Percentiles rank a stretch among this genome's conserved stretches.
These are phyloP conservation scores for Claviceps digitariae DNA, from an alignment of 2,329 filamentous ascomycete species.

Conservation along the genomic window DNA sequence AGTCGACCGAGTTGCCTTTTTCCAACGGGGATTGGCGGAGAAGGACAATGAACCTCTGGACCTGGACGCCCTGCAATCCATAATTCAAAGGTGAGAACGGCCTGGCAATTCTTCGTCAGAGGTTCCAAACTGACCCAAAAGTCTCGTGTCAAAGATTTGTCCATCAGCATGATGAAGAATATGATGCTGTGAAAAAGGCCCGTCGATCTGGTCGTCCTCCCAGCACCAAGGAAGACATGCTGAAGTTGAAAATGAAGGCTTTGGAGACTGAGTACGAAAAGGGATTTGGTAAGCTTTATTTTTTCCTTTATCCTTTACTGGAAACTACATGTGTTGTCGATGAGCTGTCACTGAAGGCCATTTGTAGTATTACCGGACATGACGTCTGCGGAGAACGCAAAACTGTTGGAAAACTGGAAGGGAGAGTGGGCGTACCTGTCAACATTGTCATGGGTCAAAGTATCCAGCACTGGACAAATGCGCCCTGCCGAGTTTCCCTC, in stretches of 20 bases:
- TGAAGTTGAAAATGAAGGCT: slow-evolving; percentile 55
- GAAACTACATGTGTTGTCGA: neutral
- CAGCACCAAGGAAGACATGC: slow-evolving; percentile 60
- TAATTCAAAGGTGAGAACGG: slow-evolving; percentile 43
- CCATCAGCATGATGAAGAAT: slow-evolving; percentile 58
- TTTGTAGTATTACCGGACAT: slow-evolving; percentile 59
- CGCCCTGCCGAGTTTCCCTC: slow-evolving; percentile 70
- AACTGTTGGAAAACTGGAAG: slow-evolving; percentile 60
- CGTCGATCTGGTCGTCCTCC: slow-evolving; percentile 69
- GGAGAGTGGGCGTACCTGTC: slow-evolving; percentile 72
- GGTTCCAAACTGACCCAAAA: slow-evolving; percentile 12
- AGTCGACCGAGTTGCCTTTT: slow-evolving; percentile 39
- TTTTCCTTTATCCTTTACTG: neutral
- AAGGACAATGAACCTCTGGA: slow-evolving; percentile 34
- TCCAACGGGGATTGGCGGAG: slow-evolving; percentile 51
- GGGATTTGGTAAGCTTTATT: slow-evolving; percentile 55
- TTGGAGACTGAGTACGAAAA: slow-evolving; percentile 70
- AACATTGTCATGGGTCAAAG: slow-evolving; percentile 61
- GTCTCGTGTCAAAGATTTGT: slow-evolving; percentile 37
- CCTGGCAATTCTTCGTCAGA: neutral
- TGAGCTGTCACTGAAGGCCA: slow-evolving; percentile 5
- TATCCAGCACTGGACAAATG: slow-evolving; percentile 50
- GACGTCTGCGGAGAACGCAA: slow-evolving; percentile 48
- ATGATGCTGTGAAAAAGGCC: slow-evolving; percentile 49
- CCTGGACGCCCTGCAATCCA: slow-evolving; percentile 41